phyloP scores from a whole-genome alignment of 345 rosid species.

The Melastoma malabathricum region DNA sequence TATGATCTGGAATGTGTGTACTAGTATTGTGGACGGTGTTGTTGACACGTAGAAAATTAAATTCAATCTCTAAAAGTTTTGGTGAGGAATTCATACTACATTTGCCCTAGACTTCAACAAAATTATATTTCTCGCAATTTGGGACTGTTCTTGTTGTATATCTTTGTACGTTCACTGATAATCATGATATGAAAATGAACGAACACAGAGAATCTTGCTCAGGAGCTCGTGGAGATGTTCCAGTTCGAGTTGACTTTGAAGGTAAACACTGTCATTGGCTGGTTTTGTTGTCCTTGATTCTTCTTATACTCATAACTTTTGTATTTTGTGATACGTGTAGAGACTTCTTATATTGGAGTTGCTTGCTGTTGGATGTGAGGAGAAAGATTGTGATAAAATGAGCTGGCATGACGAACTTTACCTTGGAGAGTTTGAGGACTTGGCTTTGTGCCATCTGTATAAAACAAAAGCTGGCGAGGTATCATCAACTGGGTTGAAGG shows the following conservation, averaged over 20 bases:
- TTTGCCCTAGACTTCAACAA: no score
- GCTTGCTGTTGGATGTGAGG: slow-evolving; percentile 33
- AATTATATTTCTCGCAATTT: no score
- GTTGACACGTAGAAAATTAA: no score
- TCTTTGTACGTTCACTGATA: neutral
- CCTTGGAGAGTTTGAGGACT: slow-evolving; percentile 52
- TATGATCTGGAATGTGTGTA: no score
- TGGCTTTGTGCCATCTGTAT: slow-evolving; percentile 38
- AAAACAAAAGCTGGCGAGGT: slow-evolving; percentile 32
- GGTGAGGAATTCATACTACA: no score
- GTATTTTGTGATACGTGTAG: slow-evolving; percentile 20
- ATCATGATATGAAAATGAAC: slow-evolving; percentile 3
- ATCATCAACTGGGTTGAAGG: slow-evolving; percentile 33
- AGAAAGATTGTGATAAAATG: slow-evolving; percentile 16
- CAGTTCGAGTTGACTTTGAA: slow-evolving; percentile 53
- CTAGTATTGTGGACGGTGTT: no score
- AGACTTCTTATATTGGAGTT: slow-evolving; percentile 49
- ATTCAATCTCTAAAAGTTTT: no score
- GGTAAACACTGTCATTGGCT: slow-evolving; percentile 21
- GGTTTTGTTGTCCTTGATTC: neutral
- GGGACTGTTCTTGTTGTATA: no score
- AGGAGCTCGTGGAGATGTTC: slow-evolving; percentile 73
- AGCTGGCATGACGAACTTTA: slow-evolving; percentile 67
- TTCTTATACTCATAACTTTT: neutral
- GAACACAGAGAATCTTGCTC: slow-evolving; percentile 53